Evolutionary conservation across 768 basidiomycete genomes (phyloP).

Genomic region (Hygrophorus pudorinus): DNA sequence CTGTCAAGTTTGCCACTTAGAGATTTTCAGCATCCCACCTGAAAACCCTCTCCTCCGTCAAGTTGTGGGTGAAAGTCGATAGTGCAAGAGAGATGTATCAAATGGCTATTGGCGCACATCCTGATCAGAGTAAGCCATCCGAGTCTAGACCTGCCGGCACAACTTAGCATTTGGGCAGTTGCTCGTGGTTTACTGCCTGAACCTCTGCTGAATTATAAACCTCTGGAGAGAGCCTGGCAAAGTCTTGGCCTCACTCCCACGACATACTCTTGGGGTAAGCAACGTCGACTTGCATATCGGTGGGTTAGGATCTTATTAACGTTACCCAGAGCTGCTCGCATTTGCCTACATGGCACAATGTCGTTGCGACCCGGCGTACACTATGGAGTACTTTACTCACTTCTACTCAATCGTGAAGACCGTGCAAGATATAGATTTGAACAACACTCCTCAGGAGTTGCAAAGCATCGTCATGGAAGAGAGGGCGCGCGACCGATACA

Average conservation of each 20-base stretch:
- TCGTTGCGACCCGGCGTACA: conserved; percentile 65
- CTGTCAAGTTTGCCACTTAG: conserved; percentile 2
- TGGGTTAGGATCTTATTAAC: conserved; percentile 1
- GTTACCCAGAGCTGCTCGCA: conserved; percentile 48
- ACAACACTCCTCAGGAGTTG: conserved; percentile 36
- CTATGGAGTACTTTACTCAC: conserved; percentile 52
- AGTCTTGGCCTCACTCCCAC: conserved; percentile 57
- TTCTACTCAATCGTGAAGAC: conserved; percentile 41
- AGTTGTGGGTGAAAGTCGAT: conserved; percentile 42
- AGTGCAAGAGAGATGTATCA: conserved; percentile 65
- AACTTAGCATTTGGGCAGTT: conserved; percentile 22
- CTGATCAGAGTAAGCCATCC: conserved; percentile 53
- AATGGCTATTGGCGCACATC: conserved; percentile 63
- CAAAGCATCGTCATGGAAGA: conserved; percentile 54
- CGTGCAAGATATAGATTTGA: conserved; percentile 31
- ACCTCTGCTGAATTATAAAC: conserved; percentile 27
- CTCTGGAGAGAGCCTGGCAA: conserved; percentile 31
- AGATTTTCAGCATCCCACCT: conserved; percentile 32
- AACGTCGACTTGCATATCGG: not conserved
- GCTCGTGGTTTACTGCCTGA: conserved; percentile 41
- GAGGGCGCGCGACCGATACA: conserved; percentile 54
- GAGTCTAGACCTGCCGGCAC: not conserved
- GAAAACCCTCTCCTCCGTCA: conserved; percentile 31
- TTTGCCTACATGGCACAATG: conserved; percentile 77
- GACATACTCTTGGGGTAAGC: conserved; percentile 55